Percentiles rank a stretch among this genome's conserved stretches.
Conservation (phyloP, 106 monocot species). For the Acorus calamus region DNA sequence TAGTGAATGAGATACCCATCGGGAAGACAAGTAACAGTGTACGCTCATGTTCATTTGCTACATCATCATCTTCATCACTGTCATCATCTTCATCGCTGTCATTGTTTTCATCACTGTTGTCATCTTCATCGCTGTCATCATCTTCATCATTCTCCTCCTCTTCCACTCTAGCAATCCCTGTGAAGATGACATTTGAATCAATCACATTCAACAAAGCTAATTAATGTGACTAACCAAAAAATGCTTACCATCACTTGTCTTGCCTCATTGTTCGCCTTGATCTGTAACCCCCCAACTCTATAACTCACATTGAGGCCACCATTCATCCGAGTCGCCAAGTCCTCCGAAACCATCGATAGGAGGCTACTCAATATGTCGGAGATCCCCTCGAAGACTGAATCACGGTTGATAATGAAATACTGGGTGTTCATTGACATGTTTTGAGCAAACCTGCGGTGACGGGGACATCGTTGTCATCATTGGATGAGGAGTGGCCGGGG, state of each 20-base stretch:
- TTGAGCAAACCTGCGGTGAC: neutral
- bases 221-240: too few relatives aligned
- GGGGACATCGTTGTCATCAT: neutral
- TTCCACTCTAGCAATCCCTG: too few relatives aligned
- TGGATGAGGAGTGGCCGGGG: neutral
- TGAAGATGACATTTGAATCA: too few relatives aligned
- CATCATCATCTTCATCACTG: conserved; percentile 9
- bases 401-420: conserved; percentile 21
- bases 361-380: conserved; percentile 2
- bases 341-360: conserved; percentile 8
- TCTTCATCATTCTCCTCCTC: too few relatives aligned
- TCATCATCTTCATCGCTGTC: neutral
- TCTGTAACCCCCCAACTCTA: too few relatives aligned
- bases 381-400: conserved; percentile 5
- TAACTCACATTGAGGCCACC: too few relatives aligned
- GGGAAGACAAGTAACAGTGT: conserved; percentile 80
- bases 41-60: conserved; percentile 31
- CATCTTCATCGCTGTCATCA: too few relatives aligned
- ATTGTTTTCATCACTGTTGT: too few relatives aligned
- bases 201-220: too few relatives aligned
- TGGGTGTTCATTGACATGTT: conserved; percentile 12
- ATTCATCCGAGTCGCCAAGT: neutral
- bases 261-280: too few relatives aligned
- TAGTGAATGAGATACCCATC: conserved; percentile 56
- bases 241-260: too few relatives aligned